Conservation (phyloP, 495 filamentous ascomycete genomes). For the Hypoxylon rickii region DNA sequence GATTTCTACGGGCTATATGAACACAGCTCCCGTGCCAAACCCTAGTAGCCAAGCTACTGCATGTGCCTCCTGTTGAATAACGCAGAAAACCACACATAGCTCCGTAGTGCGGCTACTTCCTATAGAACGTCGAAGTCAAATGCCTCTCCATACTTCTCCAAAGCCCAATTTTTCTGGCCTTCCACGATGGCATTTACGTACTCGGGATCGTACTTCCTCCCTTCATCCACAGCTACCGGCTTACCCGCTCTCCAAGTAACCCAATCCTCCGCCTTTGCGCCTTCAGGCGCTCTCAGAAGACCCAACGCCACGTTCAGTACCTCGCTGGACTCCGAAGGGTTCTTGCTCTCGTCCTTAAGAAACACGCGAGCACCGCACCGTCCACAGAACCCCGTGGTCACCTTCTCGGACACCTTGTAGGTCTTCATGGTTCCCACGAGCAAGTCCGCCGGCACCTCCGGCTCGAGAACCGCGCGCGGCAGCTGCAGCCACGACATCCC, state of each 20-base stretch:
- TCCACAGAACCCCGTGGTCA: conserved; percentile 64
- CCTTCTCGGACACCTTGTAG: conserved; percentile 56
- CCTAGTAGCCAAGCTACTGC: no score
- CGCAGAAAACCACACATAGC: no score
- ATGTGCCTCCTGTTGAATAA: no score
- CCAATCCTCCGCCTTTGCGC: conserved; percentile 53
- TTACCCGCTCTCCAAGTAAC: conserved; percentile 39
- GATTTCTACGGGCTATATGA: no score
- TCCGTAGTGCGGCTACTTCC: no score
- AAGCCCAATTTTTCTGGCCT: conserved; percentile 34
- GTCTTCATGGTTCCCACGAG: conserved; percentile 55
- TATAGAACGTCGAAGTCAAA: conserved; percentile 13
- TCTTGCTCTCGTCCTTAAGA: conserved; percentile 15
- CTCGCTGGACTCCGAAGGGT: conserved; percentile 12
- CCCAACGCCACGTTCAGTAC: conserved; percentile 60
- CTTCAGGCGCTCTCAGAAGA: conserved; percentile 56
- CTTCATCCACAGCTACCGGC: conserved; percentile 21
- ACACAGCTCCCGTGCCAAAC: no score
- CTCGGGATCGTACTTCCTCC: conserved; percentile 29
- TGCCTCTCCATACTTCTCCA: conserved; percentile 14
- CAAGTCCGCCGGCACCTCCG: conserved; percentile 45
- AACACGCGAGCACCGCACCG: conserved; percentile 68
- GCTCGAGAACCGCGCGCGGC: conserved; percentile 56
- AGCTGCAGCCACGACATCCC: conserved; percentile 67
- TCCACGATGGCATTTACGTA: conserved; percentile 32